Conservation (phyloP, 805 yeast species). For the Saturnispora besseyi region DNA sequence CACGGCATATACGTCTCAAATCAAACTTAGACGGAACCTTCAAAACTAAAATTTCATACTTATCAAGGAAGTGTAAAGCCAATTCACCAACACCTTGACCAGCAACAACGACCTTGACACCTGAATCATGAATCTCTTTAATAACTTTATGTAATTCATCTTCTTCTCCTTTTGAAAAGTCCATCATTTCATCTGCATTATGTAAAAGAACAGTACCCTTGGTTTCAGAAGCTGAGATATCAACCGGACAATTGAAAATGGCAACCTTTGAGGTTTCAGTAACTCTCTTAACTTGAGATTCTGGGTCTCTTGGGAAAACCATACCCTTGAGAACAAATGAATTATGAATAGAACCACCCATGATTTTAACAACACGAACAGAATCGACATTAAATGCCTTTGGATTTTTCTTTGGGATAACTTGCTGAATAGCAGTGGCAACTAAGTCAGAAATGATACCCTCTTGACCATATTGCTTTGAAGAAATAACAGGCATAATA, state of each 20-base stretch:
- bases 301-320: slow-evolving; percentile 98
- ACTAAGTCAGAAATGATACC: slow-evolving; percentile 68
- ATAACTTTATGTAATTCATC: slow-evolving; percentile 80
- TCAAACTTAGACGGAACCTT: slow-evolving; percentile 93
- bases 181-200: slow-evolving; percentile 94
- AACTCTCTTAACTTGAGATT: slow-evolving; percentile 70
- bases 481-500: slow-evolving; percentile 78
- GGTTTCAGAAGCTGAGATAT: slow-evolving; percentile 93
- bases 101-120: slow-evolving; percentile 84
- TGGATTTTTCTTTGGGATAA: slow-evolving; percentile 62
- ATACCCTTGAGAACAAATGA: slow-evolving; percentile 88
- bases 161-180: slow-evolving; percentile 94
- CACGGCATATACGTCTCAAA: slow-evolving; percentile 86
- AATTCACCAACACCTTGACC: slow-evolving; percentile 91
- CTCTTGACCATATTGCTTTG: slow-evolving; percentile 90
- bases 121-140: slow-evolving; percentile 73
- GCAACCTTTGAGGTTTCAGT: slow-evolving; percentile 69
- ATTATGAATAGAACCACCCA: slow-evolving; percentile 75
- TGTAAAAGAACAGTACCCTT: slow-evolving; percentile 95
- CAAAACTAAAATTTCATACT: slow-evolving; percentile 74
- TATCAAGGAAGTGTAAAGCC: slow-evolving; percentile 86
- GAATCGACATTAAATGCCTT: slow-evolving; percentile 79
- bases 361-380: slow-evolving; percentile 89
- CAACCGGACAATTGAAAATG: slow-evolving; percentile 88
- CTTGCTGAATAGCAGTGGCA: slow-evolving; percentile 73